Base-by-base conservation (phyloP, 495 filamentous ascomycete species). In the Xylaria bambusicola region DNA sequence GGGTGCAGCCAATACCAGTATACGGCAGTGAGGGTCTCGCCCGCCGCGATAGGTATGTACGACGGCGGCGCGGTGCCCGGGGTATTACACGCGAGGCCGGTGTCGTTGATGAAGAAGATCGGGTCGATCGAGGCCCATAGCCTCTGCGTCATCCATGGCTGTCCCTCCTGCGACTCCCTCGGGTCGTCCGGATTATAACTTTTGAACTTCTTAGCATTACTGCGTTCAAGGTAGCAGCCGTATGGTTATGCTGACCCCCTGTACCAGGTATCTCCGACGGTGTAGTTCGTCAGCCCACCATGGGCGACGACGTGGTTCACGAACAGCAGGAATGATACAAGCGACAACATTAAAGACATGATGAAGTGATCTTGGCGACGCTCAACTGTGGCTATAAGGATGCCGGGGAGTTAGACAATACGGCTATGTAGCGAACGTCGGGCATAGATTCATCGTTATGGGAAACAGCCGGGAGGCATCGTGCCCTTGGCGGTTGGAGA, bases 1-100 rank as follows among this genome's bases (percentile, higher is more conserved):
- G 81, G 77, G 58, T 83, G 79, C 1, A 80, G 71, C 80, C 79
- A 82, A 66, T 76, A 78, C 67, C 72, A 80, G 64, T 81, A 81
- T 0, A 81, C 71, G 24, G 75, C 78, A 0, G 75, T 76, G 36
- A 81, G 67, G 55, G 69, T 73, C 1, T 76, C 68, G 23, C 78
- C 78, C 18, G 76, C 73, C 4, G 48, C 40, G 51, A 80, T 67
- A 23, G 77, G 73, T 50, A 81, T 80, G 62, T 72, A 74, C 5
- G 72, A 68, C n/a, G 72, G 65, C 18, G 76, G 69, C 7, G 76
- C 64, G 0, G 67, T 63, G 54, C 69, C 78, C 0, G 78, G 78
- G 33, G 33, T 71, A 62, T 81, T 80, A 65, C 78, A 81, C 2
- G 75, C 70, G 0, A 81, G 46, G 44, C 61, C 65, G 7, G 65